phyloP scores from a whole-genome alignment of 129 eudicot species.

The Ambrosia artemisiifolia region DNA sequence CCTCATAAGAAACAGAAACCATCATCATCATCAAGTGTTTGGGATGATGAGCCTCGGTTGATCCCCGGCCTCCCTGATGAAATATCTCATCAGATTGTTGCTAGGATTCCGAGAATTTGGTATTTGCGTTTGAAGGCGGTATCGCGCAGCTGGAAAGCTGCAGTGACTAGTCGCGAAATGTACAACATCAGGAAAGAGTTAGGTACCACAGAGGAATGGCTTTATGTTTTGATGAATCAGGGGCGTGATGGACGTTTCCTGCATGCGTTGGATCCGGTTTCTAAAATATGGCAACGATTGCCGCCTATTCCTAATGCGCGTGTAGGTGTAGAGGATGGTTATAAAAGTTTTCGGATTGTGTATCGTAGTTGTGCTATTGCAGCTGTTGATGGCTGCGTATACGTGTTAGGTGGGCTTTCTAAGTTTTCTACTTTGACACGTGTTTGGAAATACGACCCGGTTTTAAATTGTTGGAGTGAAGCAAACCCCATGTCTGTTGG shows the following conservation, averaged over 20 bases:
- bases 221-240: slow-evolving; percentile 61
- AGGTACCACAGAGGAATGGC: slow-evolving; percentile 87
- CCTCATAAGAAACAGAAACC: slow-evolving; percentile 70
- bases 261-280: slow-evolving; percentile 84
- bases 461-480: slow-evolving; percentile 70
- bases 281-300: slow-evolving; percentile 66
- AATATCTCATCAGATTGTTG: slow-evolving; percentile 83
- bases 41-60: slow-evolving; percentile 73
- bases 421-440: slow-evolving; percentile 59
- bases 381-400: slow-evolving; percentile 77
- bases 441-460: slow-evolving; percentile 85
- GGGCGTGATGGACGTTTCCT: slow-evolving; percentile 52
- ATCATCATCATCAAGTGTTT: slow-evolving; percentile 41
- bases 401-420: slow-evolving; percentile 80
- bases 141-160: slow-evolving; percentile 82
- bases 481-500: slow-evolving; percentile 57
- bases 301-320: slow-evolving; percentile 74
- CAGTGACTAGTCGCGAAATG: slow-evolving; percentile 56
- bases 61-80: slow-evolving; percentile 95
- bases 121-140: slow-evolving; percentile 62
- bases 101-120: slow-evolving; percentile 72
- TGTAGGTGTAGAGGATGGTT: slow-evolving; percentile 44
- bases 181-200: slow-evolving; percentile 70
- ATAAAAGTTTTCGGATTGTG: slow-evolving; percentile 39
- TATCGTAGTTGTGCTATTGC: slow-evolving; percentile 92